phyloP scores from a whole-genome alignment of 139 green algal species.

The Chlorella sorokiniana region DNA sequence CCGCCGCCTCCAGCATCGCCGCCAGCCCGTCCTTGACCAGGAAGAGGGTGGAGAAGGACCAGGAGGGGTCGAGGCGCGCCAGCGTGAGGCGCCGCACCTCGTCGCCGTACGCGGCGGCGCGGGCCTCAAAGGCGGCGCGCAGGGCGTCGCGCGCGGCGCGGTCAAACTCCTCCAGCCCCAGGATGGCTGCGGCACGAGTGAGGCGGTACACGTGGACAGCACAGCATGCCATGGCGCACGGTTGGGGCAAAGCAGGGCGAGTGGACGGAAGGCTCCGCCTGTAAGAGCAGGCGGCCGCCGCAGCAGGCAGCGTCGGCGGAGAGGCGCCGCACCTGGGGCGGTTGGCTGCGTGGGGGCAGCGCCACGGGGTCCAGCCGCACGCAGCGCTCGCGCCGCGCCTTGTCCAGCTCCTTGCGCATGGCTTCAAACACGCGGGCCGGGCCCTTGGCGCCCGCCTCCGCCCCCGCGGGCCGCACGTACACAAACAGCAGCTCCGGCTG shows the following conservation, averaged over 20 bases:
- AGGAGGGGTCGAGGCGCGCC: slow-evolving; percentile 66
- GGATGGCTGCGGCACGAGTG: neutral
- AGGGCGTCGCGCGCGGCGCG: slow-evolving; percentile 66
- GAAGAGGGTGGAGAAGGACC: slow-evolving; percentile 82
- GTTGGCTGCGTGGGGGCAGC: neutral
- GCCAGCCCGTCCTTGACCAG: slow-evolving; percentile 83
- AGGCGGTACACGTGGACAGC: neutral
- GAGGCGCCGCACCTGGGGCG: slow-evolving; percentile 28
- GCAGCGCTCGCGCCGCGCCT: slow-evolving; percentile 53
- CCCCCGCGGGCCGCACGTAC: slow-evolving; percentile 47
- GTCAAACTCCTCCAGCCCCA: slow-evolving; percentile 71
- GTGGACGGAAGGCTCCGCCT: too few species aligned
- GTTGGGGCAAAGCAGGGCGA: too few species aligned
- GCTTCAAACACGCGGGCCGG: slow-evolving; percentile 66
- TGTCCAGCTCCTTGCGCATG: slow-evolving; percentile 72
- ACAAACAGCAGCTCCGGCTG: slow-evolving; percentile 67
- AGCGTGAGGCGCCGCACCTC: slow-evolving; percentile 73
- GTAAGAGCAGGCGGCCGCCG: too few species aligned
- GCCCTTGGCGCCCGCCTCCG: slow-evolving; percentile 42
- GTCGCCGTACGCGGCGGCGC: slow-evolving; percentile 75
- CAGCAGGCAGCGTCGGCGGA: too few species aligned
- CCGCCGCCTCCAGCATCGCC: slow-evolving; percentile 39
- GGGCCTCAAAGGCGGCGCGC: slow-evolving; percentile 71
- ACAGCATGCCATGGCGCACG: neutral
- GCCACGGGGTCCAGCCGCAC: slow-evolving; percentile 57